These are phyloP conservation scores for Pterulicium gracile DNA, from an alignment of 1,284 basidiomycete genomes.

Conservation along the genomic window DNA sequence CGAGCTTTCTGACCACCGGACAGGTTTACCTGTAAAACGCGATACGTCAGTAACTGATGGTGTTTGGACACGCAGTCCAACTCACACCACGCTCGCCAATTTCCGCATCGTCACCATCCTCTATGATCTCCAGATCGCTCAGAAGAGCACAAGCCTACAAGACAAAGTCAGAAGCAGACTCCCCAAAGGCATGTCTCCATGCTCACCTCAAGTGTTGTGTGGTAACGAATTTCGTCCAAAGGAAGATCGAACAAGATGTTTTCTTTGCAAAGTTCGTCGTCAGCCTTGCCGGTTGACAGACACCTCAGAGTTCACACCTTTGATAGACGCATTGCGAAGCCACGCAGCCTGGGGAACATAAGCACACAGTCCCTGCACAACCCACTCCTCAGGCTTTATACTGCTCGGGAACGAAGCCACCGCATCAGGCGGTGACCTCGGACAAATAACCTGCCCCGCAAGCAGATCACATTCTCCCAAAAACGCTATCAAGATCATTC, in stretches of 20 bases:
- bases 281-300: no score
- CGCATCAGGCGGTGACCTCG: constrained; percentile 74
- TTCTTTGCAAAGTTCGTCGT: constrained; percentile 44
- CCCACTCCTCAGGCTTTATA: constrained; percentile 53
- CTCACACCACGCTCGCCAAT: constrained; percentile 78
- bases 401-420: constrained; percentile 47
- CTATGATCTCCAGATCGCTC: constrained; percentile 81
- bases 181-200: no score
- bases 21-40: constrained; percentile 65
- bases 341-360: constrained; percentile 90
- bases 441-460: constrained; percentile 70
- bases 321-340: constrained; percentile 89
- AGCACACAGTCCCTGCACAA: constrained; percentile 68
- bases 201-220: constrained; percentile 55
- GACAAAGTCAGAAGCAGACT: not conserved
- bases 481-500: constrained; percentile 39
- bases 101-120: constrained; percentile 90
- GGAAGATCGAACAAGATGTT: constrained; percentile 90
- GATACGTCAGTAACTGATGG: no score
- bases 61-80: no score
- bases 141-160: constrained; percentile 34
- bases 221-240: constrained; percentile 69
- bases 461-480: constrained; percentile 86
- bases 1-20: constrained; percentile 95
- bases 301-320: no score